Conservation (phyloP, 495 filamentous ascomycete species). For the Neurospora intermedia region DNA sequence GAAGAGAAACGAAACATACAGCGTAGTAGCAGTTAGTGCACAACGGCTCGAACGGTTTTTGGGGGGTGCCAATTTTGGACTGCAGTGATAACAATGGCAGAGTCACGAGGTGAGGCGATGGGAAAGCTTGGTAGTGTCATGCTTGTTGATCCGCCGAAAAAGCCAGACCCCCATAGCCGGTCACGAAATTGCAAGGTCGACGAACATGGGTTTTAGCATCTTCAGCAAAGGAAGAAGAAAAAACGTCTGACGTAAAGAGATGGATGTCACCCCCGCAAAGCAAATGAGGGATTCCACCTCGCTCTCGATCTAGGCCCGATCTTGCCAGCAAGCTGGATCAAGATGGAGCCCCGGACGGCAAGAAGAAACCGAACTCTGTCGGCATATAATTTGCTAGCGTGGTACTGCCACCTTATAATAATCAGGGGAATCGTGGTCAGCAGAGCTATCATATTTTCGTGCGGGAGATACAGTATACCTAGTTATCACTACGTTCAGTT, state of each 20-base stretch:
- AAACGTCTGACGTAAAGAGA: background rate
- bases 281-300: background rate
- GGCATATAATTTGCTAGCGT: no score
- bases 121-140: background rate
- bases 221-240: background rate
- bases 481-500: no score
- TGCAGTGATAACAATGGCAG: background rate
- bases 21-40: background rate
- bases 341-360: background rate
- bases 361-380: background rate
- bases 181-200: background rate
- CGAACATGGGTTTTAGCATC: background rate
- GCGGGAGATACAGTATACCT: no score
- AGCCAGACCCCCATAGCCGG: background rate
- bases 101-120: background rate
- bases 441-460: no score
- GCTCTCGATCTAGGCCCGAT: background rate
- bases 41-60: background rate
- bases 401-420: no score
- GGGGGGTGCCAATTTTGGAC: background rate
- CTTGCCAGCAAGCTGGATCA: background rate
- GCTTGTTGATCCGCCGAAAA: background rate
- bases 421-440: no score
- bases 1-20: background rate
- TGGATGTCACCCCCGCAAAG: background rate